These are phyloP conservation scores for Orbilia javanica DNA, from an alignment of 2,329 filamentous ascomycete species.

Conservation along the genomic window DNA sequence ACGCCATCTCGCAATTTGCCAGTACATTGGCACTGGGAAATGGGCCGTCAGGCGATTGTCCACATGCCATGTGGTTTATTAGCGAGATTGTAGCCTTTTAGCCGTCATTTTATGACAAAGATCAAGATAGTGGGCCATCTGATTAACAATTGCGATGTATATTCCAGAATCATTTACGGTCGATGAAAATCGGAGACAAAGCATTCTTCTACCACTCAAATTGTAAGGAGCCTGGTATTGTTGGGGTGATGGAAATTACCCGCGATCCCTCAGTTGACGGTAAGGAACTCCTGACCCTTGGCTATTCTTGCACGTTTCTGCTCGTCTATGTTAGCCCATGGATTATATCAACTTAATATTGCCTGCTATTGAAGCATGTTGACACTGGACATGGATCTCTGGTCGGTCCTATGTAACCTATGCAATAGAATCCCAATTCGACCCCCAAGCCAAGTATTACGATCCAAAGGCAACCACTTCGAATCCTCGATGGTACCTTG, in stretches of 20 bases:
- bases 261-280: constrained; percentile 83
- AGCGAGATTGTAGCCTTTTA: constrained; percentile 59
- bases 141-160: constrained; percentile 38
- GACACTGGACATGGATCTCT: constrained; percentile 44
- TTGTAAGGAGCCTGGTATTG: constrained; percentile 78
- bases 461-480: constrained; percentile 79
- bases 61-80: constrained; percentile 52
- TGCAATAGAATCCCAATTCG: constrained; percentile 75
- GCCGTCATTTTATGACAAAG: constrained; percentile 57
- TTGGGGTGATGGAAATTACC: constrained; percentile 89
- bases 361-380: constrained; percentile 33
- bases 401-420: constrained; percentile 15
- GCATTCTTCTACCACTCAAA: constrained; percentile 95
- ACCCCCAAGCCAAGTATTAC: constrained; percentile 82
- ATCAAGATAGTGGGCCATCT: constrained; percentile 57
- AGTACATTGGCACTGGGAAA: constrained; percentile 40
- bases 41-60: constrained; percentile 39
- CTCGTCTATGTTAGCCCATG: constrained; percentile 30
- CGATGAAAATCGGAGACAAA: constrained; percentile 90
- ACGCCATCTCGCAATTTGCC: constrained; percentile 54
- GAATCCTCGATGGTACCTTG: constrained; percentile 85
- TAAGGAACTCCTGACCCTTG: constrained; percentile 65
- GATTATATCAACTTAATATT: constrained; percentile 31
- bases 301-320: constrained; percentile 23
- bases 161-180: constrained; percentile 80